Conservation (phyloP, 2,329 filamentous ascomycete genomes). For the Coniochaeta sp. region DNA sequence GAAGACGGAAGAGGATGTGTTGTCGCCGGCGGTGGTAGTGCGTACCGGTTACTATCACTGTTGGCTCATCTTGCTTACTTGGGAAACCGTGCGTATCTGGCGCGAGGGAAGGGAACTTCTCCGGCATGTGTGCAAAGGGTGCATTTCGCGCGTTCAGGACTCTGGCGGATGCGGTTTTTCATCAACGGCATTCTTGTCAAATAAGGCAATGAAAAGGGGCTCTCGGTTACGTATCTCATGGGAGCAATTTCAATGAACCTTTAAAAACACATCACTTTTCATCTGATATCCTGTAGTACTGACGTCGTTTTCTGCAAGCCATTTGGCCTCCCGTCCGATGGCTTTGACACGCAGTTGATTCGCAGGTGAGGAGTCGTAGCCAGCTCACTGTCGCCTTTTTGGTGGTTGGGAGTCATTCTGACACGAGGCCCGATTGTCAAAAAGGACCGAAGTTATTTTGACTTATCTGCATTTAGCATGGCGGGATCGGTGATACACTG, state of each 20-base stretch:
- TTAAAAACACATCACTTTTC: not conserved
- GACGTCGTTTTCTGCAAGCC: not conserved
- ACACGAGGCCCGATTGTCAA: no score
- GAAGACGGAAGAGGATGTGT: slow-evolving; percentile 6
- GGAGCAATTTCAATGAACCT: slow-evolving; percentile 13
- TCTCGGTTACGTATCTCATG: slow-evolving; percentile 14
- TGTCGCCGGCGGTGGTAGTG: slow-evolving; percentile 6
- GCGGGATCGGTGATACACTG: no score
- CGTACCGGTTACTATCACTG: not conserved
- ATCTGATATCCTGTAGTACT: slow-evolving; percentile 3
- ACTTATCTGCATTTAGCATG: no score
- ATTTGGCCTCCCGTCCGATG: no score
- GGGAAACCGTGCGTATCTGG: slow-evolving; percentile 10
- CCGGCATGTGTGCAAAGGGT: slow-evolving; percentile 30
- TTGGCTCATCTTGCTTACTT: slow-evolving; percentile 6
- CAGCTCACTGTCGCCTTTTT: no score
- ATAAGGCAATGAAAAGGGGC: slow-evolving; percentile 30
- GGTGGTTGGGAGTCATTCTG: no score
- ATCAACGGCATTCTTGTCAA: slow-evolving; percentile 33
- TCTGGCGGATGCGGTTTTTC: slow-evolving; percentile 28
- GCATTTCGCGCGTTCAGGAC: slow-evolving; percentile 36
- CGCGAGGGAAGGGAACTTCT: slow-evolving; percentile 21
- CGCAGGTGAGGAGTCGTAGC: no score
- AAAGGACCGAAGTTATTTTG: no score
- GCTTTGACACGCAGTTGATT: no score